phyloP scores from a whole-genome alignment of 2,329 filamentous ascomycete genomes.

The Rutstroemia sydowiana region DNA sequence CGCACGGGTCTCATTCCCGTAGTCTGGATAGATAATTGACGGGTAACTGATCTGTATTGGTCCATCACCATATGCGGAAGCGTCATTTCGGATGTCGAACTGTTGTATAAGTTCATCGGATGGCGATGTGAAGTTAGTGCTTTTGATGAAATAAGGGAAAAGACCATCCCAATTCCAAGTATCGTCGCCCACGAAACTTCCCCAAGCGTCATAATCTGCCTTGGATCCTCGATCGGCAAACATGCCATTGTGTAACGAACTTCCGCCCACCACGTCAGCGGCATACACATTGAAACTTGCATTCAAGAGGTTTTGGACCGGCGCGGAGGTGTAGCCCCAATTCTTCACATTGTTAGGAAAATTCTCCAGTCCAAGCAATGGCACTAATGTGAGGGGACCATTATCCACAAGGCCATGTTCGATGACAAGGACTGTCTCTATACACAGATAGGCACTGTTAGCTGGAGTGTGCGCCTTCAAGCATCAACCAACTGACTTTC shows the following conservation, averaged over 20 bases:
- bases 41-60: conserved; percentile 2
- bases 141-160: conserved; percentile 35
- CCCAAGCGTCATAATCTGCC: conserved; percentile 34
- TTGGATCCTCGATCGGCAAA: conserved; percentile 17
- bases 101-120: not conserved
- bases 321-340: not conserved
- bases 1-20: not conserved
- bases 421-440: conserved; percentile 2
- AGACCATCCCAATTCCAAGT: conserved; percentile 32
- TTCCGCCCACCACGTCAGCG: conserved; percentile 30
- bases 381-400: conserved; percentile 1
- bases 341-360: conserved; percentile 5
- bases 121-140: not conserved
- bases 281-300: conserved; percentile 2
- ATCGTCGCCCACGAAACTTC: conserved; percentile 31
- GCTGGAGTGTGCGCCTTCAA: not conserved
- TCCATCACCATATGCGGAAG: not conserved
- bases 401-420: conserved; percentile 3
- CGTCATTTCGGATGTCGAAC: not conserved
- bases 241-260: conserved; percentile 36
- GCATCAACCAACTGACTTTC: conserved; percentile 9
- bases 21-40: not conserved
- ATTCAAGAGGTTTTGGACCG: not conserved
- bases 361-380: not conserved
- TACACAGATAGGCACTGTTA: not conserved